A percentile compares a stretch with the other conserved stretches of the same genome.
phyloP scores from a whole-genome alignment of 2,329 filamentous ascomycete species.

The Colletotrichum limetticola region DNA sequence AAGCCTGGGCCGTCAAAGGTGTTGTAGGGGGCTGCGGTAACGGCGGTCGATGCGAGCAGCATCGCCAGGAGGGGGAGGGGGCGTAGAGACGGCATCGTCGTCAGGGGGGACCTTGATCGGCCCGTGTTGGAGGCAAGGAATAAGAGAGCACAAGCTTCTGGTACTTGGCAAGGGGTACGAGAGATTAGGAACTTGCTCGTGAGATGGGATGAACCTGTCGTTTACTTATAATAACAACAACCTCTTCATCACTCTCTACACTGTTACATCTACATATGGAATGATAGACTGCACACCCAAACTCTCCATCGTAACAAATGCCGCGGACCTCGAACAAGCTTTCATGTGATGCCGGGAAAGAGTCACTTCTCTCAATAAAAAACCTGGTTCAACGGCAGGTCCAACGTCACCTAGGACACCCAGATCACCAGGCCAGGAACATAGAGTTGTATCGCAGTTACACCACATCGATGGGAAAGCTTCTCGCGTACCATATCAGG shows the following conservation, averaged over 20 bases:
- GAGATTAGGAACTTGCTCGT: not conserved
- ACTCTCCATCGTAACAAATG: not conserved
- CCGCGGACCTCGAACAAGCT: conserved; percentile 1
- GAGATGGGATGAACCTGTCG: not conserved
- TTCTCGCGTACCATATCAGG: not conserved
- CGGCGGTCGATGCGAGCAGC: conserved; percentile 37
- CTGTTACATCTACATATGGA: too few species aligned
- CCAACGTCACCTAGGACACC: conserved; percentile 11
- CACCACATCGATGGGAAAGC: not conserved
- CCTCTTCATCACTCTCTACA: too few species aligned
- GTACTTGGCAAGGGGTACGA: not conserved
- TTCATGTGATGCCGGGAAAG: conserved; percentile 18
- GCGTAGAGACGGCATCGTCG: not conserved
- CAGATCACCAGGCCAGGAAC: conserved; percentile 9
- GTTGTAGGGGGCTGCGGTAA: conserved; percentile 51
- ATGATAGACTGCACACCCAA: not conserved
- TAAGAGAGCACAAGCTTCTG: not conserved
- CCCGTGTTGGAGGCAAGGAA: not conserved
- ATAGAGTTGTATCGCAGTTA: not conserved
- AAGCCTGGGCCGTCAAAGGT: conserved; percentile 62
- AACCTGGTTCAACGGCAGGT: not conserved
- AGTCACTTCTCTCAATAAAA: not conserved
- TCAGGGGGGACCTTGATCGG: too few species aligned
- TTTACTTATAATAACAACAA: not conserved
- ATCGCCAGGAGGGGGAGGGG: not conserved